Base-by-base conservation (phyloP, 306 rosid species). In the Clitoria ternatea region DNA sequence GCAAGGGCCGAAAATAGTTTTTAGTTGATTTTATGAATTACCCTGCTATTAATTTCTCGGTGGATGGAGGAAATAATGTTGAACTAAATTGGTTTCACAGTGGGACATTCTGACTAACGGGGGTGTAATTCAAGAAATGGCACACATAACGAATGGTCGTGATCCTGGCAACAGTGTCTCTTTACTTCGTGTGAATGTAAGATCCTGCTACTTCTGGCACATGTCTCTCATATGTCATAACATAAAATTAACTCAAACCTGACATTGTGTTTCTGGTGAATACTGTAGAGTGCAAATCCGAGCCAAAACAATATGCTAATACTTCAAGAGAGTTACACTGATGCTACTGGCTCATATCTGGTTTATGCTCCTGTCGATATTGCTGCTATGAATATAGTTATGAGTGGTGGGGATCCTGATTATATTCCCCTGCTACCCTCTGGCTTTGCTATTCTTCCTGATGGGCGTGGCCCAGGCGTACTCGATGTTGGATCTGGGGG, bases 21-120 rank as follows among this genome's bases (percentile, higher is more conserved):
- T n/a, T n/a, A n/a, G n/a, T n/a, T n/a, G n/a, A n/a, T n/a, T n/a
- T n/a, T n/a, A n/a, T n/a, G n/a, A n/a, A n/a, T n/a, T n/a, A n/a
- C n/a, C n/a, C n/a, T n/a, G n/a, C n/a, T n/a, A n/a, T n/a, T n/a
- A n/a, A n/a, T n/a, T n/a, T n/a, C n/a, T n/a, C n/a, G n/a, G n/a
- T n/a, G n/a, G n/a, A n/a, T n/a, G n/a, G n/a, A n/a, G n/a, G n/a
- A n/a, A n/a, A n/a, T n/a, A n/a, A n/a, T n/a, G n/a, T n/a, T n/a
- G n/a, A n/a, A n/a, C 62, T 37, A n/a, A 14, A 56, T 48, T 24
- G 27, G 63, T 19, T 70, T 70, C 26, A 20, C 82, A 92, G 98
- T 89, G 96, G 97, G 97, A 92, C 73, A 89, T 92, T 59, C 96
- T 92, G 68, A 87, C 97, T 6, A 87, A 83, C 43, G 90, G 92